A percentile compares a stretch with the other conserved stretches of the same genome.
These are phyloP conservation scores for Umbelopsis isabellina DNA, from an alignment of 192 early-diverging fungal genomes.

Conservation along the genomic window DNA sequence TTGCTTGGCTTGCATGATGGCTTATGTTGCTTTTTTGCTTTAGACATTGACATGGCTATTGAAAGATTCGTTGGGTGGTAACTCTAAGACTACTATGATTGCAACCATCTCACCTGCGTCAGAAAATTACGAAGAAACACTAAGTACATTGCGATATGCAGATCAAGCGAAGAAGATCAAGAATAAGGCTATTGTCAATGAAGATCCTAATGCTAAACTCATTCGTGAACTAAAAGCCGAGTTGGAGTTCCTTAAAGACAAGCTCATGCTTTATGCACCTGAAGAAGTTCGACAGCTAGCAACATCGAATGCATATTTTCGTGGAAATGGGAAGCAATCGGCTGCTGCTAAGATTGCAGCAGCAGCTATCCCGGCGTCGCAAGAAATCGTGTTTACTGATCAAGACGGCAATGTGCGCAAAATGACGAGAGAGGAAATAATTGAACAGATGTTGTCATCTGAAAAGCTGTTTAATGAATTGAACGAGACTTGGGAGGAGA, in stretches of 20 bases:
- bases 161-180: conserved; percentile 83
- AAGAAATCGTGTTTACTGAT: conserved; percentile 32
- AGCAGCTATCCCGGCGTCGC: conserved; percentile 13
- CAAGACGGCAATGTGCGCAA: conserved; percentile 17
- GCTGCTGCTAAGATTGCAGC: background rate
- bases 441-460: conserved; percentile 70
- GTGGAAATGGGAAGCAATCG: conserved; percentile 9
- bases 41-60: conserved; percentile 75
- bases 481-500: conserved; percentile 77
- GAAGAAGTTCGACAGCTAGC: conserved; percentile 41
- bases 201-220: conserved; percentile 68
- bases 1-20: background rate
- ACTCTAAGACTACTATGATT: conserved; percentile 74
- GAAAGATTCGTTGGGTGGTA: conserved; percentile 75
- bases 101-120: conserved; percentile 66
- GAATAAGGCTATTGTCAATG: conserved; percentile 81
- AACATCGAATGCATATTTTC: background rate
- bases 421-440: conserved; percentile 46
- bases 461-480: conserved; percentile 81
- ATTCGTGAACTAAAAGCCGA: conserved; percentile 78
- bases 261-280: conserved; percentile 51
- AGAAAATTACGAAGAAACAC: conserved; percentile 62
- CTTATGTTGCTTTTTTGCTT: conserved; percentile 56
- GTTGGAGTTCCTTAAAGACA: conserved; percentile 58
- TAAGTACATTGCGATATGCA: conserved; percentile 79